Base-by-base conservation (phyloP, 345 rosid species). In the Populus alba region DNA sequence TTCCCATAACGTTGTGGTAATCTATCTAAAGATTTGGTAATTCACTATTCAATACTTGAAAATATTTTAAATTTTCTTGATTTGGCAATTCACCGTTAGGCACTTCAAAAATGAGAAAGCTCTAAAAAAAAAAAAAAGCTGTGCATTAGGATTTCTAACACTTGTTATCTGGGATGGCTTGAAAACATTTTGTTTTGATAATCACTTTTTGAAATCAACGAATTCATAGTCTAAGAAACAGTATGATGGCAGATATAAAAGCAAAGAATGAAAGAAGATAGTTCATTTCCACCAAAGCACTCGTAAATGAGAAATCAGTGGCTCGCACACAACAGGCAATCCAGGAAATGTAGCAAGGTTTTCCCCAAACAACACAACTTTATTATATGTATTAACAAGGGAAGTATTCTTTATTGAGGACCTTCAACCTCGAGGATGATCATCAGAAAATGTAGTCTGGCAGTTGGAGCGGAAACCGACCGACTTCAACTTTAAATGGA, bases 391-490 rank as follows among this genome's bases (percentile, higher is more conserved):
- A 18, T 53, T 53, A 51, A 53, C 59, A 53, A 53, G 59, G 59
- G 3, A 2, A 7, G 3, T 55, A 8, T 20, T 20, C 23, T 20
- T 55, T 55, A 20, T 55, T 20, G 23, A 55, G 61, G 23, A 53
- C 61, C n/a, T 71, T 51, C 20, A 77, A 73, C 43, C 79, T 70
- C 18, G 31, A 8, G 65, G 47, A 68, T 49, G 45, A 49, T 74
- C 22, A 39, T 87, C 83, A 94, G 86, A 88, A 94, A 72, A 94
- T 82, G 82, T 87, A 94, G 75, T 90, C 97, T 1, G 97, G 97
- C 71, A 53, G 49, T 69, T 86, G 82, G 25, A 92, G 87, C 22
- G 90, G 87, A 79, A 90, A 90, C 81, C 78, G 81, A 4, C 83
- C 89, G 72, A 93, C 95, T 74, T 86, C 84, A 71, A 79, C 98